Percentiles rank a stretch among this genome's conserved stretches.
Evolutionary conservation across 345 rosid species (phyloP).

Genomic region (Toxicodendron radicans): DNA sequence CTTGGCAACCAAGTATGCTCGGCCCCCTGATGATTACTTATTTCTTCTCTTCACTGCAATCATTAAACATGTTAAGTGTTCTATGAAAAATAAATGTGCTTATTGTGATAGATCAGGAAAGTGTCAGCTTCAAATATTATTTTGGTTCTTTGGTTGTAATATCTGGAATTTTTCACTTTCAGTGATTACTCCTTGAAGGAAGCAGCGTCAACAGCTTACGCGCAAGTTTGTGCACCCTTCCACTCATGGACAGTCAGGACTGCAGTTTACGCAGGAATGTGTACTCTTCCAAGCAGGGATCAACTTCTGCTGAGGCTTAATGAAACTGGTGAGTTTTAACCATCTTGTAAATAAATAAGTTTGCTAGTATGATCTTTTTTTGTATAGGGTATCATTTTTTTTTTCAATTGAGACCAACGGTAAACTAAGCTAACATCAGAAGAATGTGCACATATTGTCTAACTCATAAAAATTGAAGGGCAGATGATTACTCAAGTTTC

Average conservation of each 20-base stretch:
- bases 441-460: no score
- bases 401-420: background rate
- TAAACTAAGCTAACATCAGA: no score
- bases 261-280: conserved; percentile 95
- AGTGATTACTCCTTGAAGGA: conserved; percentile 72
- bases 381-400: background rate
- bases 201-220: conserved; percentile 82
- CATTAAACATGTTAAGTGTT: no score
- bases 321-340: conserved; percentile 61
- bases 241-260: conserved; percentile 87
- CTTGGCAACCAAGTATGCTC: conserved; percentile 47
- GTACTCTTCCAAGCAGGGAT: conserved; percentile 78
- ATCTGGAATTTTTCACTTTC: background rate
- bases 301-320: conserved; percentile 71
- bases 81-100: no score
- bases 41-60: background rate
- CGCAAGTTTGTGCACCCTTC: conserved; percentile 85
- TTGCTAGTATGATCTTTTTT: background rate
- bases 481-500: no score
- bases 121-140: background rate
- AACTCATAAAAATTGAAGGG: no score
- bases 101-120: background rate
- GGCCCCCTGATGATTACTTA: background rate
- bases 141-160: background rate
- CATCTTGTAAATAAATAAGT: background rate